Evolutionary conservation across 164 flowering plant genomes (phyloP).

Genomic region (Malania oleifera): DNA sequence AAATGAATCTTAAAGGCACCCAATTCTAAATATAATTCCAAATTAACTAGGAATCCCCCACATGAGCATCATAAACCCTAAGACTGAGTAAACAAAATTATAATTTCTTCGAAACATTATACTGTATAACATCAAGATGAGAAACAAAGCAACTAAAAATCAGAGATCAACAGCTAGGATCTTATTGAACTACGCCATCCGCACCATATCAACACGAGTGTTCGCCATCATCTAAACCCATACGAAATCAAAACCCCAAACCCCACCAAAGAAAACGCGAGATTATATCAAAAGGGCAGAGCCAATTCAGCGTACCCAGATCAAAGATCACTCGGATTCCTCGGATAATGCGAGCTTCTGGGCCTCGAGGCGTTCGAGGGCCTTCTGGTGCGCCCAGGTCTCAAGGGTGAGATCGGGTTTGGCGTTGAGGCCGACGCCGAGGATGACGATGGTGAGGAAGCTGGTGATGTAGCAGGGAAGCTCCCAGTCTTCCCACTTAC

Average conservation of each 20-base stretch:
- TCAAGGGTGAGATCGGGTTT: slow-evolving; percentile 98
- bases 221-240: neutral
- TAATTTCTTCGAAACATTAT: neutral
- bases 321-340: slow-evolving; percentile 20
- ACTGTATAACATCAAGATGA: neutral
- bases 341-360: slow-evolving; percentile 25
- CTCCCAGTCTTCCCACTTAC: slow-evolving; percentile 99
- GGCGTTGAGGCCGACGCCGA: slow-evolving; percentile 95
- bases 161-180: neutral
- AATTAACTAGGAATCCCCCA: too few relatives aligned
- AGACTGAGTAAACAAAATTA: neutral
- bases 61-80: too few relatives aligned
- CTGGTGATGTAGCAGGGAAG: slow-evolving; percentile 93
- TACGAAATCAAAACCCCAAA: neutral
- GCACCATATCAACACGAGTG: neutral
- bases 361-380: slow-evolving; percentile 71
- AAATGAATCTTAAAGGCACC: too few relatives aligned
- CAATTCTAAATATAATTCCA: too few relatives aligned
- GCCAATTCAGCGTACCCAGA: neutral
- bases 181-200: slow-evolving; percentile 3
- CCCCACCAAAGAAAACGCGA: slow-evolving; percentile 1
- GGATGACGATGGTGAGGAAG: slow-evolving; percentile 88
- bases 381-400: slow-evolving; percentile 98
- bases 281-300: neutral
- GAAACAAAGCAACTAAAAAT: neutral